Evolutionary conservation across 305 asterid genomes (phyloP), one percentile per base, ranked within the genome.

Genomic region (Solanum hybrid): DNA sequence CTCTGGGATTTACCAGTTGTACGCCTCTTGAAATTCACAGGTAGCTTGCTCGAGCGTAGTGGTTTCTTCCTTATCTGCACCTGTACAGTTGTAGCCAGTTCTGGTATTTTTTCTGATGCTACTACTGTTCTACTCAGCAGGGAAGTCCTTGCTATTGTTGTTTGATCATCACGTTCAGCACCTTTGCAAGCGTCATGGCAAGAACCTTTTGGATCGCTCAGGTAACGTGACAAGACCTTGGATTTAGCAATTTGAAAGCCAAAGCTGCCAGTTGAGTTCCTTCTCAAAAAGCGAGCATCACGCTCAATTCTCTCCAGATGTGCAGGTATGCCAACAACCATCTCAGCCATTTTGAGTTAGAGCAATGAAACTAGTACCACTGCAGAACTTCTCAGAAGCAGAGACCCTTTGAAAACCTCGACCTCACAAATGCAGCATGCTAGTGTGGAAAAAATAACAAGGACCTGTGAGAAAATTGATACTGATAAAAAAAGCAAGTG

Each of bases 131-230:
- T 89, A 51, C 80, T 90, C 10, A 85, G 41, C 31, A 85, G 24
- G 33, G 90, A 82, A 32, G 85, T 82, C 90, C 89, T 72, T 72
- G 91, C 70, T 45, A 45, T 78, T 33, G 88, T 36, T 9, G 84
- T 20, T 84, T 51, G 45, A 57, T 13, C 15, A 3, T 89, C 89
- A 41, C 32, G 93, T 85, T 77, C 92, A 13, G 11, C 4, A 1
- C 97, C 97, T 88, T 95, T 95, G 91, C 98, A 95, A 76, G 84
- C 26, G 88, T 95, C 98, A 37, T 94, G 98, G 93, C 97, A 93
- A 34, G 98, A 94, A 79, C 95, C 95, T 15, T 61, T 88, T 26
- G 96, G 94, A 39, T 93, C 91, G 90, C 90, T 89, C 83, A 94
- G 96, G 80, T 95, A 93, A 83, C 93, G 91, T 22, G 97, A 95